Evolutionary conservation across 345 rosid genomes (phyloP).

Genomic region (Brassica cretica): DNA sequence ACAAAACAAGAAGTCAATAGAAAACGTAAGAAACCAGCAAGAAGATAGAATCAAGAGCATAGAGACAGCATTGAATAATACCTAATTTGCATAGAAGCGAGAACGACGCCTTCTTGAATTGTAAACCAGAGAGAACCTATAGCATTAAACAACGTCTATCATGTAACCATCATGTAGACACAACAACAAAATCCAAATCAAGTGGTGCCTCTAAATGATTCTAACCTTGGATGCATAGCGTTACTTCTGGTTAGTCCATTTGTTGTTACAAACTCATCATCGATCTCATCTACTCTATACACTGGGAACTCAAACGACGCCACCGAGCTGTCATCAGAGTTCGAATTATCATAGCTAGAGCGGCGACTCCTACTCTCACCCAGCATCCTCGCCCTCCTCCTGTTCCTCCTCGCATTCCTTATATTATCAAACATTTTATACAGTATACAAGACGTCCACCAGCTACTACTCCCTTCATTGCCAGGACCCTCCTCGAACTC

Average conservation of each 20-base stretch:
- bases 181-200: constrained; percentile 4
- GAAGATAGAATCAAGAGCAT: background rate
- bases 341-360: constrained; percentile 64
- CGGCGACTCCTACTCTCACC: constrained; percentile 58
- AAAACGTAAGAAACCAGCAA: background rate
- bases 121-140: constrained; percentile 30
- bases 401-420: constrained; percentile 81
- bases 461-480: constrained; percentile 61
- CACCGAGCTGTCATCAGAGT: constrained; percentile 92
- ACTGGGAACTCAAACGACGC: constrained; percentile 76
- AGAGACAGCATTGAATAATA: constrained; percentile 1
- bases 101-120: constrained; percentile 76
- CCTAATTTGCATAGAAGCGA: constrained; percentile 75
- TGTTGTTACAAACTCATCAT: constrained; percentile 67
- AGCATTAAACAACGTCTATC: constrained; percentile 1
- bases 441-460: constrained; percentile 96
- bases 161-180: background rate
- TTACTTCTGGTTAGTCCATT: constrained; percentile 56
- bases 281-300: constrained; percentile 79
- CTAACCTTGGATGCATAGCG: constrained; percentile 78
- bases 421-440: constrained; percentile 88
- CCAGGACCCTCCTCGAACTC: constrained; percentile 84
- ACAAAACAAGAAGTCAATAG: background rate
- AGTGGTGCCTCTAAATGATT: constrained; percentile 5
- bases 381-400: constrained; percentile 71